A percentile compares a stretch with the other conserved stretches of the same genome.
phyloP scores from a whole-genome alignment of 805 yeast genomes.

The Barnettozyma californica region DNA sequence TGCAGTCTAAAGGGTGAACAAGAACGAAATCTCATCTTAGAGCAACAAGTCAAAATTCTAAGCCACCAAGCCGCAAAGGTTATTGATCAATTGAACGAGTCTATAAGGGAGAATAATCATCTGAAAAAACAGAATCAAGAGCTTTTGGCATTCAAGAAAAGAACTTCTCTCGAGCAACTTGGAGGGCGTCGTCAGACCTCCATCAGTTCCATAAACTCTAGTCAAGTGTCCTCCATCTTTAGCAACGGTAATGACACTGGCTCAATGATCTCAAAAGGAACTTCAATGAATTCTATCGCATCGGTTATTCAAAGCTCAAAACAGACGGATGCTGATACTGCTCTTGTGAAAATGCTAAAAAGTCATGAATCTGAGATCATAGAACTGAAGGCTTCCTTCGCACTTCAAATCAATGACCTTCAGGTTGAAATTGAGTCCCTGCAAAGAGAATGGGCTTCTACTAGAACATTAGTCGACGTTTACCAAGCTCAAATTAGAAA shows the following conservation, averaged over 20 bases:
- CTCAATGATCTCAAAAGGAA: slow-evolving; percentile 15
- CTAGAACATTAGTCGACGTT: neutral
- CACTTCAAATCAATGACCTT: slow-evolving; percentile 3
- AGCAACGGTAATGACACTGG: slow-evolving; percentile 2
- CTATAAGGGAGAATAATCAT: slow-evolving; percentile 15
- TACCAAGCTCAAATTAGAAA: neutral
- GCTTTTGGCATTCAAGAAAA: slow-evolving; percentile 1
- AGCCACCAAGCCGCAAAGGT: slow-evolving; percentile 25
- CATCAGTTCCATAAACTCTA: slow-evolving; percentile 5
- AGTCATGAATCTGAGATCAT: slow-evolving; percentile 13
- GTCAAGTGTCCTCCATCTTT: slow-evolving; percentile 7
- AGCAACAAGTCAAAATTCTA: slow-evolving; percentile 22
- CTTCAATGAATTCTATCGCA: slow-evolving; percentile 17
- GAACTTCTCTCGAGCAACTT: neutral
- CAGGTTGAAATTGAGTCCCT: slow-evolving; percentile 7
- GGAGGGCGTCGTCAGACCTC: slow-evolving; percentile 2
- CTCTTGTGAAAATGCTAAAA: slow-evolving; percentile 5
- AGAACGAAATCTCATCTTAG: slow-evolving; percentile 23
- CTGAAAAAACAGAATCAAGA: slow-evolving; percentile 17
- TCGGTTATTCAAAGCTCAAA: neutral
- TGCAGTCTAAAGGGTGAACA: slow-evolving; percentile 23
- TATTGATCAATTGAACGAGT: slow-evolving; percentile 22
- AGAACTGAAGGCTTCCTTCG: slow-evolving; percentile 1
- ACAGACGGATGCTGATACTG: neutral
- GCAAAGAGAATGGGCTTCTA: slow-evolving; percentile 1